phyloP scores from a whole-genome alignment of 768 basidiomycete genomes.

The Lactifluus pinguis region DNA sequence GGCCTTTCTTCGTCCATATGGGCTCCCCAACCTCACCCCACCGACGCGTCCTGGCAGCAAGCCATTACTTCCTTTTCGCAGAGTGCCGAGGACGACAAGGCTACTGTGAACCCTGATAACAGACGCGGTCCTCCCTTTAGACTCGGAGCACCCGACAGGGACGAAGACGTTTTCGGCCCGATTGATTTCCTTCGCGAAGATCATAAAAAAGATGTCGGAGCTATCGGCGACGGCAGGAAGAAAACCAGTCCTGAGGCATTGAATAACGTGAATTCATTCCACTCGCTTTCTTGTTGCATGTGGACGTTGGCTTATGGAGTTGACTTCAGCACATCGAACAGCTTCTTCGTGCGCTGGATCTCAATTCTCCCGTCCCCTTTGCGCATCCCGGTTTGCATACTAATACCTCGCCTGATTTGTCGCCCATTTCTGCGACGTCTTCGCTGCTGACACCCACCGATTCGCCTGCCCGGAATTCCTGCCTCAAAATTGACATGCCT shows the following conservation, averaged over 20 bases:
- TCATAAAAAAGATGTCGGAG: slow-evolving; percentile 49
- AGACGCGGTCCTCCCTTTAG: slow-evolving; percentile 23
- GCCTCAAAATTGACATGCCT: slow-evolving; percentile 43
- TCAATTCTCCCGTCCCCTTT: slow-evolving; percentile 55
- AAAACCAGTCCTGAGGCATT: slow-evolving; percentile 48
- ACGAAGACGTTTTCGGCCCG: slow-evolving; percentile 63
- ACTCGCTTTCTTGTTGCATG: slow-evolving; percentile 17
- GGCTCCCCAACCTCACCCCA: slow-evolving; percentile 72
- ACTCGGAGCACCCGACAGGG: slow-evolving; percentile 26
- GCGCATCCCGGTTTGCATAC: slow-evolving; percentile 34
- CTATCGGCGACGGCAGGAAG: slow-evolving; percentile 75
- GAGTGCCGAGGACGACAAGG: slow-evolving; percentile 35
- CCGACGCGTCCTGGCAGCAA: slow-evolving; percentile 59
- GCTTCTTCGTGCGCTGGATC: slow-evolving; percentile 67
- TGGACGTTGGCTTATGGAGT: slow-evolving; percentile 18
- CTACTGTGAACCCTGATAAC: slow-evolving; percentile 20
- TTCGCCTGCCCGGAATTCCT: slow-evolving; percentile 56
- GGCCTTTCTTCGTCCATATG: slow-evolving; percentile 48
- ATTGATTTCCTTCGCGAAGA: slow-evolving; percentile 29
- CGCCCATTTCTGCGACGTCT: slow-evolving; percentile 63
- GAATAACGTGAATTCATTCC: slow-evolving; percentile 36
- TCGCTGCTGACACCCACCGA: slow-evolving; percentile 68
- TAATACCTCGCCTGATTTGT: slow-evolving; percentile 55
- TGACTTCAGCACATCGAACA: slow-evolving; percentile 63
- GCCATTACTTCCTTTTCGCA: slow-evolving; percentile 46